Percentiles rank a stretch among this genome's conserved stretches.
phyloP scores from a whole-genome alignment of 192 early-diverging fungal genomes.

The Podila epicladia region DNA sequence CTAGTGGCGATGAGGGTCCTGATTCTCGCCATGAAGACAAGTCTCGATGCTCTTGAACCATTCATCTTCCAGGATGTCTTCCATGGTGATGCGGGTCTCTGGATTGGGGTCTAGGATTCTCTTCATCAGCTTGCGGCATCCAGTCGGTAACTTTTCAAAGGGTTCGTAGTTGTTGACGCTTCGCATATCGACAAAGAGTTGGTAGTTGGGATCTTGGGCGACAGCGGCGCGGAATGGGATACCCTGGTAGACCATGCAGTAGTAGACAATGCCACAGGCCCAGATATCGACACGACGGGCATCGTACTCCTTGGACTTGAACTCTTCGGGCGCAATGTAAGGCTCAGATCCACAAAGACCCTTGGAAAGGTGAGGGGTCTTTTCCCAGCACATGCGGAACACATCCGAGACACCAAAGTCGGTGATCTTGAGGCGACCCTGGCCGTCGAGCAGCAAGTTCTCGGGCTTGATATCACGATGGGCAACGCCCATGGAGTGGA shows the following conservation, averaged over 20 bases:
- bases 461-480: slow-evolving; percentile 89
- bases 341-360: slow-evolving; percentile 96
- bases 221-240: slow-evolving; percentile 72
- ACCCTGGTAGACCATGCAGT: slow-evolving; percentile 77
- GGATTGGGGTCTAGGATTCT: slow-evolving; percentile 85
- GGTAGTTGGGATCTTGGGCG: slow-evolving; percentile 71
- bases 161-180: slow-evolving; percentile 69
- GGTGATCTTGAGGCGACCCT: slow-evolving; percentile 92
- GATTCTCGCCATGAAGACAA: slow-evolving; percentile 60
- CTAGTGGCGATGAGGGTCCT: slow-evolving; percentile 48
- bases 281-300: slow-evolving; percentile 92
- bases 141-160: slow-evolving; percentile 75
- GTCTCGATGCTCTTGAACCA: slow-evolving; percentile 79
- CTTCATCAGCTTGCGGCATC: slow-evolving; percentile 78
- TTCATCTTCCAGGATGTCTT: slow-evolving; percentile 74
- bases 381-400: slow-evolving; percentile 90
- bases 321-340: slow-evolving; percentile 97
- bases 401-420: slow-evolving; percentile 99
- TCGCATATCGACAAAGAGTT: slow-evolving; percentile 66
- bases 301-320: slow-evolving; percentile 82
- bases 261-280: slow-evolving; percentile 95
- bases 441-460: slow-evolving; percentile 86
- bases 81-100: slow-evolving; percentile 72
- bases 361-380: slow-evolving; percentile 75
- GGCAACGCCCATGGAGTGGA: slow-evolving; percentile 96